A percentile compares a stretch with the other conserved stretches of the same genome.
These are phyloP conservation scores for Kodamaea restingae DNA, from an alignment of 805 yeast species.

Conservation along the genomic window DNA sequence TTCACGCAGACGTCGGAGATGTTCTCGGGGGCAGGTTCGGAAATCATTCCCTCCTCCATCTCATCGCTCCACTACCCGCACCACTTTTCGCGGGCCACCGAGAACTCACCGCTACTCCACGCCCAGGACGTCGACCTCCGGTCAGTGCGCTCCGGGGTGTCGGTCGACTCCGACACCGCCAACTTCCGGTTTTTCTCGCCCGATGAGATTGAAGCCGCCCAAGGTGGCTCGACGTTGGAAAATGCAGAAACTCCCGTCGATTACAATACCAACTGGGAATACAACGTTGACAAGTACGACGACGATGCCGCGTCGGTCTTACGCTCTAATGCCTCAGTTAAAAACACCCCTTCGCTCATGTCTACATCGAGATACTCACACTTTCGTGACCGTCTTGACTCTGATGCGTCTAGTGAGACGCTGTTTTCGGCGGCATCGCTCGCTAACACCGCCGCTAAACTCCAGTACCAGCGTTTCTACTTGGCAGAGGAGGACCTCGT, in stretches of 20 bases:
- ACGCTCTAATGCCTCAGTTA: not conserved
- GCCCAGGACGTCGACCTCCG: slow-evolving; percentile 27
- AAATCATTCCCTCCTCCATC: slow-evolving; percentile 72
- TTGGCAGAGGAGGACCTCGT: slow-evolving; percentile 94
- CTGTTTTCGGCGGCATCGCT: not conserved
- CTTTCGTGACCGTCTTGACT: slow-evolving; percentile 28
- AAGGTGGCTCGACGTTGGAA: slow-evolving; percentile 77
- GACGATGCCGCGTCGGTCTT: slow-evolving; percentile 10
- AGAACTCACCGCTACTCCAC: slow-evolving; percentile 33
- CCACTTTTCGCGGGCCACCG: slow-evolving; percentile 37
- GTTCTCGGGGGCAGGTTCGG: slow-evolving; percentile 75
- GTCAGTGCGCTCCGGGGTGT: slow-evolving; percentile 33
- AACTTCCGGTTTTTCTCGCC: slow-evolving; percentile 79
- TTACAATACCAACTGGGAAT: slow-evolving; percentile 73
- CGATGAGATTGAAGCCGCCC: slow-evolving; percentile 81
- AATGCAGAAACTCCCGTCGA: slow-evolving; percentile 55
- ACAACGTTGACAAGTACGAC: slow-evolving; percentile 46
- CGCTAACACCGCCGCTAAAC: slow-evolving; percentile 30
- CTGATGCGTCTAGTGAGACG: slow-evolving; percentile 13
- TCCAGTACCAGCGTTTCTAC: slow-evolving; percentile 74
- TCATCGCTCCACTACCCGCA: slow-evolving; percentile 73
- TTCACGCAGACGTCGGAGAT: slow-evolving; percentile 56
- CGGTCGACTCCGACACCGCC: slow-evolving; percentile 34
- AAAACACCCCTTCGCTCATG: too few relatives aligned
- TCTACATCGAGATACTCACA: slow-evolving; percentile 14